Conservation (phyloP, 2,329 filamentous ascomycete species). For the Penicillium sclerotigenum region DNA sequence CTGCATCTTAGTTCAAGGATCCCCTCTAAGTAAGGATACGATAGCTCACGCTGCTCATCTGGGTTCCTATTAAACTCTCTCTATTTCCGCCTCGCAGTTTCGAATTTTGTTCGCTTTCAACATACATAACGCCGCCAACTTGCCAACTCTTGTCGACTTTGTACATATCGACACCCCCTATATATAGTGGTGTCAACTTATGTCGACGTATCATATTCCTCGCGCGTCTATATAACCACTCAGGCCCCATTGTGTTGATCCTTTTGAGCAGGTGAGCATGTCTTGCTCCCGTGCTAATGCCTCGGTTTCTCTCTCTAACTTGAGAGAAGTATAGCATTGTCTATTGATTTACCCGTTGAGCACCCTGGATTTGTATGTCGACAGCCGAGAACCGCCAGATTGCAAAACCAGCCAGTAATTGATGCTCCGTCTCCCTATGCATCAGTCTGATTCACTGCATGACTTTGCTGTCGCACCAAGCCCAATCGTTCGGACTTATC, state of each 20-base stretch:
- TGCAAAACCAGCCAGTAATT: conserved; percentile 20
- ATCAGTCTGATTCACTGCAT: conserved; percentile 26
- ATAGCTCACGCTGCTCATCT: conserved; percentile 25
- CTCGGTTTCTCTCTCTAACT: conserved; percentile 9
- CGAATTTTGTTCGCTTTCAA: conserved; percentile 1
- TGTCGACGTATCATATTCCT: neutral
- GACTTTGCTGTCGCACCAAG: conserved; percentile 33
- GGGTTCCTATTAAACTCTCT: conserved; percentile 14
- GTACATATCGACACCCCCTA: conserved; percentile 15
- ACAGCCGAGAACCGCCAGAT: conserved; percentile 9
- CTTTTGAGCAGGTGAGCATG: conserved; percentile 9
- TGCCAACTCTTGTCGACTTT: neutral
- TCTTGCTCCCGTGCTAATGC: neutral
- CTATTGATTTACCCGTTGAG: neutral
- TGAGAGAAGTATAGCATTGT: neutral
- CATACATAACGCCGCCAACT: neutral
- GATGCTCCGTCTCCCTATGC: conserved; percentile 27
- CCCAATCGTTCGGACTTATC: conserved; percentile 36
- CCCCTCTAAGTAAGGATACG: conserved; percentile 15
- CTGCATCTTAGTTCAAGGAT: conserved; percentile 18
- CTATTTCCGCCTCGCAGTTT: conserved; percentile 15
- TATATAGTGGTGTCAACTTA: conserved; percentile 19
- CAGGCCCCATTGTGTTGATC: neutral
- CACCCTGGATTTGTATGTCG: conserved; percentile 3
- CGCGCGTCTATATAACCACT: conserved; percentile 1